These are phyloP conservation scores for Aureobasidium uvarum DNA, from an alignment of 2,329 filamentous ascomycete genomes.

Conservation along the genomic window DNA sequence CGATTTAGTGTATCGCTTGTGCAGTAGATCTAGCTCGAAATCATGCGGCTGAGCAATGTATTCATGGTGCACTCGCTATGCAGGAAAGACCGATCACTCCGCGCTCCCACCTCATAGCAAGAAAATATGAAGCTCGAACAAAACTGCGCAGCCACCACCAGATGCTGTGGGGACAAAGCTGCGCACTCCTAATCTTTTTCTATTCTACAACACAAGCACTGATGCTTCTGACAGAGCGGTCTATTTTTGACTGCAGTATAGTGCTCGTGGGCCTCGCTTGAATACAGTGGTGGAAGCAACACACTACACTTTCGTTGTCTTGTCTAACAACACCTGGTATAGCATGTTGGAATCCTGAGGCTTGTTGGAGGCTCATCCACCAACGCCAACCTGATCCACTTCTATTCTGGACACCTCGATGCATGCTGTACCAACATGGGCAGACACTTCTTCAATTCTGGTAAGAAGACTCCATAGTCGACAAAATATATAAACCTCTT, in stretches of 20 bases:
- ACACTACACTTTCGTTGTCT: not conserved
- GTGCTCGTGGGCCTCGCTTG: not conserved
- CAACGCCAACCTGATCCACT: not conserved
- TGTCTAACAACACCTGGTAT: not conserved
- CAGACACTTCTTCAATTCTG: not conserved
- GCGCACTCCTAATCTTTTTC: not conserved
- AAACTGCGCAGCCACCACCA: not conserved
- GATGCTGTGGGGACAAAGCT: not conserved
- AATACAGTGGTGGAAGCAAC: not conserved
- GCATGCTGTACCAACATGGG: not conserved
- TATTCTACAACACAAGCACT: not conserved
- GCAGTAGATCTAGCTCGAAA: not conserved
- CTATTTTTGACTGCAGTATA: not conserved
- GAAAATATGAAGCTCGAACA: not conserved
- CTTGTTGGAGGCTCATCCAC: not conserved
- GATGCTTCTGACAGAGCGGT: not conserved
- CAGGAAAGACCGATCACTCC: not conserved
- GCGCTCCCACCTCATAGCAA: not conserved
- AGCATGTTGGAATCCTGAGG: conserved; percentile 8
- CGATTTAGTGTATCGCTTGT: not conserved
- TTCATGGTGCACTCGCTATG: not conserved
- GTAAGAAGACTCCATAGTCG: not conserved
- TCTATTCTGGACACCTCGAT: not conserved
- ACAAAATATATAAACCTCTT: not conserved
- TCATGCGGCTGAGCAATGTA: not conserved